Evolutionary conservation across 2,329 filamentous ascomycete genomes (phyloP).

Genomic region (Sphaerostilbella broomeana): DNA sequence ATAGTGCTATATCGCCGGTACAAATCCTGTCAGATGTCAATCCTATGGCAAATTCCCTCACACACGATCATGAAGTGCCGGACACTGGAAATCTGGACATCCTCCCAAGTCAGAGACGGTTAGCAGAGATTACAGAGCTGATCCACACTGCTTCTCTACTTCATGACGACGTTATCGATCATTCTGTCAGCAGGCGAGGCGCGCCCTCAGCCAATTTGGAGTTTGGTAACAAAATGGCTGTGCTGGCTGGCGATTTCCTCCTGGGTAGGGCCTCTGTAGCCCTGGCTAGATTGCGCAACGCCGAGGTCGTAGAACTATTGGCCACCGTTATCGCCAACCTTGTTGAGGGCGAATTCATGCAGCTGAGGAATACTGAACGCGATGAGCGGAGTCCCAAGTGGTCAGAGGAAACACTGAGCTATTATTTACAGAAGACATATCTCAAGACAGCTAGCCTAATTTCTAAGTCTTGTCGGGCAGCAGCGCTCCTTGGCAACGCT

Average conservation of each 20-base stretch:
- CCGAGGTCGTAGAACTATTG: constrained; percentile 89
- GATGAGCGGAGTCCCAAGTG: constrained; percentile 80
- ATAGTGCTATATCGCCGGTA: constrained; percentile 48
- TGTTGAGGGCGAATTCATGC: constrained; percentile 99
- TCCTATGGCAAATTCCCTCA: constrained; percentile 48
- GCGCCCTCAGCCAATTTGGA: constrained; percentile 85
- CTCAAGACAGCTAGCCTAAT: constrained; percentile 94
- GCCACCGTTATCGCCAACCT: constrained; percentile 96
- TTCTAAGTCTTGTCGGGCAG: constrained; percentile 88
- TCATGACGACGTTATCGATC: constrained; percentile 97
- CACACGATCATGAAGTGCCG: constrained; percentile 34
- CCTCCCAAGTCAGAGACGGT: constrained; percentile 81
- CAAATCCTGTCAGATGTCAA: constrained; percentile 72
- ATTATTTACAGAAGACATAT: constrained; percentile 98
- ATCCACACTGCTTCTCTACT: constrained; percentile 95
- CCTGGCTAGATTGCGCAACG: constrained; percentile 79
- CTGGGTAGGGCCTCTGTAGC: constrained; percentile 90
- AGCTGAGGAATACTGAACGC: constrained; percentile 88
- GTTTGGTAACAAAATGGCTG: constrained; percentile 99
- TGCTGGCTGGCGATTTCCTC: constrained; percentile 93
- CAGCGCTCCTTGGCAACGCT: constrained; percentile 76
- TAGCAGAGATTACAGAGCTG: constrained; percentile 94
- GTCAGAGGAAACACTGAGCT: constrained; percentile 82
- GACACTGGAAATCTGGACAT: constrained; percentile 54
- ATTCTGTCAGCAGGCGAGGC: constrained; percentile 76